Percentiles rank a stretch among this genome's conserved stretches.
These are phyloP conservation scores for Metschnikowia borealis DNA, from an alignment of 805 yeast genomes.

Conservation along the genomic window DNA sequence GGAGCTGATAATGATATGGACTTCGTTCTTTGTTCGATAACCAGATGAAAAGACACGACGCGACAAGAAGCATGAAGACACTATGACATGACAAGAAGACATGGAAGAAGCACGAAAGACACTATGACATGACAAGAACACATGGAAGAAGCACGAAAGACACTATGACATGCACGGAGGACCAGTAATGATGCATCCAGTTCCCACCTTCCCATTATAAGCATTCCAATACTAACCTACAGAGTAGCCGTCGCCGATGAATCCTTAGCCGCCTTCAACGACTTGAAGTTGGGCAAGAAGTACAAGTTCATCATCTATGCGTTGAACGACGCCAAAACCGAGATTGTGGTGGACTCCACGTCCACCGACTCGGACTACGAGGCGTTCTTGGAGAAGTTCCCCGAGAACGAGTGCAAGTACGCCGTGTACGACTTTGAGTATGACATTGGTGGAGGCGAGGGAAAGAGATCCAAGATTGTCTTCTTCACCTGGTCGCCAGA, in stretches of 20 bases:
- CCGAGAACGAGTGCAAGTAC: constrained; percentile 94
- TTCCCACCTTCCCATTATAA: not conserved
- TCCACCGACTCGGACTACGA: constrained; percentile 78
- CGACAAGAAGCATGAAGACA: too few species aligned
- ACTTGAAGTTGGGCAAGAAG: constrained; percentile 90
- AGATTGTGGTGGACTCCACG: constrained; percentile 84
- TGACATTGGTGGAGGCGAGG: constrained; percentile 85
- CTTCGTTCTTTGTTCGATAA: too few species aligned
- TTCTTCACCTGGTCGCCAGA: constrained; percentile 95
- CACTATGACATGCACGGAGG: too few species aligned
- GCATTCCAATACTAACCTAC: constrained; percentile 20
- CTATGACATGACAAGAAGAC: too few species aligned
- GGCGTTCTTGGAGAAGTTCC: constrained; percentile 78
- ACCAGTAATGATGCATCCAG: too few species aligned
- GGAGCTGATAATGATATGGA: too few species aligned
- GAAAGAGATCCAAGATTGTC: constrained; percentile 78
- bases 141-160: too few species aligned
- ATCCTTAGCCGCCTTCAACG: constrained; percentile 90
- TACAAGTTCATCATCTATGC: constrained; percentile 77
- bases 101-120: not conserved
- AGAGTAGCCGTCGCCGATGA: constrained; percentile 62
- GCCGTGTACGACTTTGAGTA: constrained; percentile 97
- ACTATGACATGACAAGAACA: too few species aligned
- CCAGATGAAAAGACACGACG: too few species aligned
- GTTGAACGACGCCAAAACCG: constrained; percentile 81